phyloP scores from a whole-genome alignment of 2,329 filamentous ascomycete species.

The Colletotrichum sp. region DNA sequence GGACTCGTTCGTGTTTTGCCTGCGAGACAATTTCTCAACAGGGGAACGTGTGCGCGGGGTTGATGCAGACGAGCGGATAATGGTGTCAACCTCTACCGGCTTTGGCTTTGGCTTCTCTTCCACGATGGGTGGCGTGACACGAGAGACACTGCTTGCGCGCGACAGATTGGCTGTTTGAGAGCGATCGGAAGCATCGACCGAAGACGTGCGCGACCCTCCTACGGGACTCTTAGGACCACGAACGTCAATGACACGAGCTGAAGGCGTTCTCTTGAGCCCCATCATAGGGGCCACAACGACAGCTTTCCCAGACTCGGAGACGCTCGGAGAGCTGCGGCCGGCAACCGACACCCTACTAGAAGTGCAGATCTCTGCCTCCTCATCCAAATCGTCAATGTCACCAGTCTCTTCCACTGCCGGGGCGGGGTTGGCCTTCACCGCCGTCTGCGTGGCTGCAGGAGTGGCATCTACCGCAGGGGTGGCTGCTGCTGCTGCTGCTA shows the following conservation, averaged over 20 bases:
- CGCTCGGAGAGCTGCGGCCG: slow-evolving; percentile 54
- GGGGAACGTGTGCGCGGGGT: slow-evolving; percentile 33
- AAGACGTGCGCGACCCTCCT: slow-evolving; percentile 52
- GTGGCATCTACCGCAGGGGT: neutral
- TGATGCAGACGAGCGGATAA: slow-evolving; percentile 13
- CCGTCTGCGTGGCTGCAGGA: neutral
- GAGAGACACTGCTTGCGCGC: slow-evolving; percentile 42
- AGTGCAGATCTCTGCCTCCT: slow-evolving; percentile 62
- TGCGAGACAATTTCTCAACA: slow-evolving; percentile 34
- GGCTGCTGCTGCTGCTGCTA: neutral
- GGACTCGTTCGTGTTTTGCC: slow-evolving; percentile 31
- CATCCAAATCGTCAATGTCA: slow-evolving; percentile 52
- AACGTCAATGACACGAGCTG: slow-evolving; percentile 64
- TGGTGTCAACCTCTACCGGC: slow-evolving; percentile 24
- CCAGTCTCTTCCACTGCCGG: slow-evolving; percentile 47
- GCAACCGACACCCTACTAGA: slow-evolving; percentile 61
- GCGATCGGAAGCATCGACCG: slow-evolving; percentile 50
- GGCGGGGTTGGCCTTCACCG: neutral
- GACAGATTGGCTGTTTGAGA: slow-evolving; percentile 45
- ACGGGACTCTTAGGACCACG: slow-evolving; percentile 55
- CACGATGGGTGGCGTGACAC: slow-evolving; percentile 40
- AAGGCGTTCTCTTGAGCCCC: slow-evolving; percentile 49
- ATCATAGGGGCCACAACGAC: slow-evolving; percentile 38
- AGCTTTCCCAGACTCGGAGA: slow-evolving; percentile 50
- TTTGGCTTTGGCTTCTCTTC: slow-evolving; percentile 39